Conservation (phyloP, 164 flowering plant species). For the Paratinospora sagittata region DNA sequence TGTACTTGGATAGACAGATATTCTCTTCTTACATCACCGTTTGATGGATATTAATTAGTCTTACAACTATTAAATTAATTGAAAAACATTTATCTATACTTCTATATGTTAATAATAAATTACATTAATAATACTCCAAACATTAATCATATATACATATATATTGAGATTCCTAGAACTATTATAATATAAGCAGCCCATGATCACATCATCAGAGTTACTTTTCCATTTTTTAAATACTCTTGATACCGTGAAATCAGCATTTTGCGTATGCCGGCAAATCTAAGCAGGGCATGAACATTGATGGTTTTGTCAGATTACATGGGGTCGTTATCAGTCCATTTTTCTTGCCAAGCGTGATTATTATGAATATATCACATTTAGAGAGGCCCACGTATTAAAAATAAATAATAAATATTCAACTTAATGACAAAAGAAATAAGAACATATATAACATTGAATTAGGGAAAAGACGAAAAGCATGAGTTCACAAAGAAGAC, state of each 20-base stretch:
- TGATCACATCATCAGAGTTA: too few relatives aligned
- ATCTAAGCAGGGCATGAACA: not conserved
- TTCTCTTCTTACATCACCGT: not conserved
- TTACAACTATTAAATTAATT: not conserved
- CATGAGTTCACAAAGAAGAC: not conserved
- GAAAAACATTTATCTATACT: not conserved
- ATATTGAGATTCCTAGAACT: too few relatives aligned
- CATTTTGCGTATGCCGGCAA: not conserved
- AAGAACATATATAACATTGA: not conserved
- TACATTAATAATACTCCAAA: too few relatives aligned
- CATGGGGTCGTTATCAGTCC: not conserved
- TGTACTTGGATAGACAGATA: not conserved
- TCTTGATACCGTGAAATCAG: too few relatives aligned
- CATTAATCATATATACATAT: too few relatives aligned
- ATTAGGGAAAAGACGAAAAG: not conserved
- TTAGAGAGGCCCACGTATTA: not conserved
- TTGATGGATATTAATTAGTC: not conserved
- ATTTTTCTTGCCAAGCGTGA: too few relatives aligned
- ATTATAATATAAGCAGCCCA: too few relatives aligned
- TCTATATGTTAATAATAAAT: too few relatives aligned
- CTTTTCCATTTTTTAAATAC: not conserved
- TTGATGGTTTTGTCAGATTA: not conserved
- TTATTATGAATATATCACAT: too few relatives aligned
- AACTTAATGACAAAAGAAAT: not conserved
- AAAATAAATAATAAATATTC: not conserved